Base-by-base conservation (phyloP, 805 yeast genomes). In the Hanseniaspora taiwanica region DNA sequence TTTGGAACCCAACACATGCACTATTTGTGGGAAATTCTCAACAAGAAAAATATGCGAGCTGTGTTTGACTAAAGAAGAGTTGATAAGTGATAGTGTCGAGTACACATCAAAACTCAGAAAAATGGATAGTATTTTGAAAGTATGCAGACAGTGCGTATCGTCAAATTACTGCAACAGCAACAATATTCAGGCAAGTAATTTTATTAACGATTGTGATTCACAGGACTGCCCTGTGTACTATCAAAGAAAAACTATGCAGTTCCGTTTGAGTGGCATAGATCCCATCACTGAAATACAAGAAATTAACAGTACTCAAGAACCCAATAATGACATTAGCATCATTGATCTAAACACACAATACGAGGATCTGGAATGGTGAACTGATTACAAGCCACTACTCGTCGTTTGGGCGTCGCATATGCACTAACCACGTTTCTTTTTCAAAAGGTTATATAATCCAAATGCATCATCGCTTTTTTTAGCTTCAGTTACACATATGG, bases 161-260 rank as follows among this genome's bases (percentile, higher is more conserved):
- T 56, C 59, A 3, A 40, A 52, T 25, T 25, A 7, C 29, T 25
- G 29, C 29, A 25, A 25, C 29, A 25, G n/a, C n/a, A 25, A 25
- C 10, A 25, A 25, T 7, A 14, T 14, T 14, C 10, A 25, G 9
- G 10, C 29, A 25, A 25, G 29, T 7, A 25, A 54, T 4, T 53
- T 58, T 1, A 55, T 60, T 1, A 46, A 60, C 1, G 42, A 49
- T 1, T 83, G 93, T 52, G 60, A 57, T 6, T 79, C 83, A 35
- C 68, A 68, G 27, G 85, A 78, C 49, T 83, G 93, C 52, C 67
- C 76, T 0, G 60, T 76, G 1, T 81, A 68, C 51, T 82, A 67
- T 50, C 63, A 72, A 6, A 64, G 76, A 37, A 59, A 69, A 10
- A 71, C 72, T 20, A 17, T 13, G 16, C 10, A 35, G 27, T 21